These are phyloP conservation scores for bread wheat (Triticum aestivum) DNA, from an alignment of 176 grass and related monocot species.

Conservation along the genomic window DNA sequence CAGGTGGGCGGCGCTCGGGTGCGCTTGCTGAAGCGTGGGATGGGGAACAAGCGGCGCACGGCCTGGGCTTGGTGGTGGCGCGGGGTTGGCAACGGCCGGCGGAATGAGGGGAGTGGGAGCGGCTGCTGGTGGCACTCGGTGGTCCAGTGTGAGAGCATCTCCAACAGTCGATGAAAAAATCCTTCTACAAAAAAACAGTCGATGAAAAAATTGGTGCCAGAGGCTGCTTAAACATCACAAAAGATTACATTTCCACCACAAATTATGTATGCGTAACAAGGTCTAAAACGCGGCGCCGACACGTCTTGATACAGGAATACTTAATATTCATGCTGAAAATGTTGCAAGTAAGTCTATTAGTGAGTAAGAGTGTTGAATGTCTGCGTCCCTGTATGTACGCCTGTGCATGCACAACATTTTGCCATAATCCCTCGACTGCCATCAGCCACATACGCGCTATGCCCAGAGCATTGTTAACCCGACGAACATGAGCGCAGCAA, in stretches of 20 bases:
- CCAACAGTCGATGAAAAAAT: no score
- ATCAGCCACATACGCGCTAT: constrained; percentile 20
- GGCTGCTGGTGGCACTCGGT: no score
- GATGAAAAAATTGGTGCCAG: no score
- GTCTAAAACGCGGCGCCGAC: background rate
- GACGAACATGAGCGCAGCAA: constrained; percentile 67
- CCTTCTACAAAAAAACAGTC: no score
- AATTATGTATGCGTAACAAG: background rate
- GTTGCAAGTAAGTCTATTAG: background rate
- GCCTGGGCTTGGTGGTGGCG: no score
- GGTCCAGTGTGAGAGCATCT: no score
- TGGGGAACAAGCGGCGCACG: no score
- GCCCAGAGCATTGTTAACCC: constrained; percentile 79
- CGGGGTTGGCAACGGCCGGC: no score
- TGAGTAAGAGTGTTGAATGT: background rate
- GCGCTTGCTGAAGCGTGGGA: no score
- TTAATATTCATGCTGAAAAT: background rate
- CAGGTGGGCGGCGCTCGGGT: no score
- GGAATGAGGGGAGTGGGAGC: no score
- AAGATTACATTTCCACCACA: background rate
- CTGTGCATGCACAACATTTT: background rate
- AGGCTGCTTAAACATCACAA: background rate
- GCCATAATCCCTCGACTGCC: background rate
- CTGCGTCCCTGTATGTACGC: no score
- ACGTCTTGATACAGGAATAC: background rate